phyloP scores from a whole-genome alignment of 2,329 filamentous ascomycete genomes.

The Cordyceps militaris region DNA sequence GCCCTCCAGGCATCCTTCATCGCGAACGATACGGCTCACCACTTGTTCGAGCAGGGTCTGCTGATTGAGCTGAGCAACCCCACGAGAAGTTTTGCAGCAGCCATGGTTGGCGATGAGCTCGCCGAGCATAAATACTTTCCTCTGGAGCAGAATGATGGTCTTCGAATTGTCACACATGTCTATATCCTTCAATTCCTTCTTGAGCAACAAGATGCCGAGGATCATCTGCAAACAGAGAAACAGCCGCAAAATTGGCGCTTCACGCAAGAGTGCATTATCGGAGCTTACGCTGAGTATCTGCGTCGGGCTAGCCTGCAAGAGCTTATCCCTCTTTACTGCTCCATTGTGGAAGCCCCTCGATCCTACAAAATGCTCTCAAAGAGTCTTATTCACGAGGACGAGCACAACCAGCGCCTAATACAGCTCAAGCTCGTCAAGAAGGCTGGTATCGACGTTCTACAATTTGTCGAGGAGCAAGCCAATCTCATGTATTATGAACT shows the following conservation, averaged over 20 bases:
- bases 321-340: constrained; percentile 81
- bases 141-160: constrained; percentile 52
- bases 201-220: constrained; percentile 41
- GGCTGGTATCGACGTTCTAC: constrained; percentile 63
- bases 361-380: constrained; percentile 66
- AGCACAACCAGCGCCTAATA: constrained; percentile 55
- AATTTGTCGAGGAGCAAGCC: constrained; percentile 66
- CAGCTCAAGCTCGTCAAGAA: constrained; percentile 70
- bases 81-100: constrained; percentile 12
- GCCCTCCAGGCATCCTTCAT: constrained; percentile 71
- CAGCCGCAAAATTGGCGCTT: constrained; percentile 26
- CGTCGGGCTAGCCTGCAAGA: constrained; percentile 66
- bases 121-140: constrained; percentile 43
- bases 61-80: constrained; percentile 17
- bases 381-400: constrained; percentile 67
- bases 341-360: constrained; percentile 60
- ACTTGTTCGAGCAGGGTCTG: constrained; percentile 53
- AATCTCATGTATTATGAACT: constrained; percentile 44
- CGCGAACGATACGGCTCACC: constrained; percentile 50
- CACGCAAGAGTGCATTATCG: constrained; percentile 67
- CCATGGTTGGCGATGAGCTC: constrained; percentile 22
- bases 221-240: not conserved
- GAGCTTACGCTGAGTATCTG: constrained; percentile 75
- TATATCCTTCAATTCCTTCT: constrained; percentile 61
- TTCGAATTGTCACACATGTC: constrained; percentile 63